phyloP scores from a whole-genome alignment of 1,284 basidiomycete genomes.

The Neotropicomus parvogracilis region DNA sequence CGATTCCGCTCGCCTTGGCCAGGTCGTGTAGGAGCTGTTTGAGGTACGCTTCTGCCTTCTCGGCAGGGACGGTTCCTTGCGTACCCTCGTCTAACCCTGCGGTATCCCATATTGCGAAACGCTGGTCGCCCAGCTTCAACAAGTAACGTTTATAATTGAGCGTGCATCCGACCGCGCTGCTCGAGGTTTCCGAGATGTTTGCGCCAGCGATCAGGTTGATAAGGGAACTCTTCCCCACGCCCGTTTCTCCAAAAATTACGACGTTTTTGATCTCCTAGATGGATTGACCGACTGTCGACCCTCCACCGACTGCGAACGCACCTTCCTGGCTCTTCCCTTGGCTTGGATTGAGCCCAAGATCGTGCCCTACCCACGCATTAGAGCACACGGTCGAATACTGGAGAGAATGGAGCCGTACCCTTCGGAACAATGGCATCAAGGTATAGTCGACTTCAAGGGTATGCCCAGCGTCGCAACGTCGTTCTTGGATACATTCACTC shows the following conservation, averaged over 20 bases:
- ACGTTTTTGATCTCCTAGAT: constrained; percentile 21
- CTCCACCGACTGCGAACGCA: constrained; percentile 2
- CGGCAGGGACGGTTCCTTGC: constrained; percentile 23
- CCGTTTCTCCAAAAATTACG: constrained; percentile 31
- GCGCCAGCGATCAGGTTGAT: constrained; percentile 27
- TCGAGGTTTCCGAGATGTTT: constrained; percentile 23
- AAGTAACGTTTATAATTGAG: constrained; percentile 11
- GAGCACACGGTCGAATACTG: not conserved
- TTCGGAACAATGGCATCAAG: constrained; percentile 9
- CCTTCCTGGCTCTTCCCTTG: constrained; percentile 11
- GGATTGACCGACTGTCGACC: not conserved
- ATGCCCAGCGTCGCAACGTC: not conserved
- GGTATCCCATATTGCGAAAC: constrained; percentile 29
- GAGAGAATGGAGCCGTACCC: constrained; percentile 3
- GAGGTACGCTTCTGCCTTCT: constrained; percentile 23
- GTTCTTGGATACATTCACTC: not conserved
- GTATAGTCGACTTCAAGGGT: not conserved
- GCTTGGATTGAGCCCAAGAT: not conserved
- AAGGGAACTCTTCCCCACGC: constrained; percentile 32
- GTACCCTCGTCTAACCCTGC: constrained; percentile 28
- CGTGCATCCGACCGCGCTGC: constrained; percentile 26
- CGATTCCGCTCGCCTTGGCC: constrained; percentile 11
- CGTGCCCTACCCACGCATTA: constrained; percentile 14
- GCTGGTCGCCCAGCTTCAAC: constrained; percentile 15
- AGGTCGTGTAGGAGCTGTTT: constrained; percentile 22